Evolutionary conservation across 78 protist genomes (phyloP).

Genomic region (Pigoraptor vietnamica): DNA sequence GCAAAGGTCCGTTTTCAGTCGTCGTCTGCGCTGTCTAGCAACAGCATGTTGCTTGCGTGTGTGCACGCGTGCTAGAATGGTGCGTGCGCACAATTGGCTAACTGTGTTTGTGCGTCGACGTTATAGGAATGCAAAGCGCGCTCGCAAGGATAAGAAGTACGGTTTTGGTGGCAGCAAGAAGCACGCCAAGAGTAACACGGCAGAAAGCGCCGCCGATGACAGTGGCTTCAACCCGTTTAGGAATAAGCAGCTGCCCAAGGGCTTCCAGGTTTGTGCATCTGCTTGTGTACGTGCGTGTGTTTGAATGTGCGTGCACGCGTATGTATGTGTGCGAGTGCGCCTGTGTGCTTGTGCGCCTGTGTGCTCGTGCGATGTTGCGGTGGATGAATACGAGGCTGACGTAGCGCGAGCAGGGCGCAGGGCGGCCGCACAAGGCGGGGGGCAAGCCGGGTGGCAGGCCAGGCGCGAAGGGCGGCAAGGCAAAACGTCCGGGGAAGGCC

Average conservation of each 20-base stretch:
- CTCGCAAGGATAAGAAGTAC: conserved; percentile 40
- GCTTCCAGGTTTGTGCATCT: neutral
- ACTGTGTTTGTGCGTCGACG: no score
- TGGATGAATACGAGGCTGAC: no score
- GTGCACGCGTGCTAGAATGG: no score
- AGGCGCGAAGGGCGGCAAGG: neutral
- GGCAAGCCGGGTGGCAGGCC: neutral
- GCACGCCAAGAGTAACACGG: conserved; percentile 26
- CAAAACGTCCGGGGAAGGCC: neutral
- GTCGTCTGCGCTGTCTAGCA: no score
- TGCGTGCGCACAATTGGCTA: no score
- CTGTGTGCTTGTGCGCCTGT: no score
- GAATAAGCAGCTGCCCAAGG: conserved; percentile 25
- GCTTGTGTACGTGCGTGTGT: no score
- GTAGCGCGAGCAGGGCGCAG: neutral
- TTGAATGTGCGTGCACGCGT: no score
- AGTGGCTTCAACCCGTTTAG: conserved; percentile 16
- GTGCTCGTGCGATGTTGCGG: no score
- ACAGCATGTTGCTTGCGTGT: neutral
- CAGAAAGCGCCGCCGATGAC: conserved; percentile 20
- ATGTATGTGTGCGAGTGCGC: no score
- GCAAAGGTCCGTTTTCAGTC: neutral
- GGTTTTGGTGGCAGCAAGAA: conserved; percentile 62
- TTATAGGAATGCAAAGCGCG: conserved; percentile 11
- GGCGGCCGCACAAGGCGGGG: neutral